Base-by-base conservation (phyloP, 2,329 filamentous ascomycete genomes). In the Sarocladium kiliense region DNA sequence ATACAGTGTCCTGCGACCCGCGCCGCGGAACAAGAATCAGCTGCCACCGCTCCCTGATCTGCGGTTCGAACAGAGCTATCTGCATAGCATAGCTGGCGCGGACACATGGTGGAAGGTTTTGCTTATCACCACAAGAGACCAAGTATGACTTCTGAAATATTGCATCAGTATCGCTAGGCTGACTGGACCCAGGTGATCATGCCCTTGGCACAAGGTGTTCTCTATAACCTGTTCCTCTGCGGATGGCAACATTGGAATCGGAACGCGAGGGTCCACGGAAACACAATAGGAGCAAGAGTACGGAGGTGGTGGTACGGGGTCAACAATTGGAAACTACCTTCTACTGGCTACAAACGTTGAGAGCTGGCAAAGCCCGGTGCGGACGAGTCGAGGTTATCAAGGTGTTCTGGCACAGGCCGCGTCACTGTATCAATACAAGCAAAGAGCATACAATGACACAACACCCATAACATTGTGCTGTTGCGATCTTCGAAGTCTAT, bases 31-130 rank as follows among this genome's bases (percentile, higher is more conserved):
- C 47, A 53, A 53, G 36, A 69, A 72, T 34, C 69, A 73, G 39
- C 74, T 86, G 55, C 82, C 80, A 27, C 82, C 84, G 9, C 81
- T 97, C 66, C 91, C 92, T 3, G 94, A 99, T 74, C 77, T 99
- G 61, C 84, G 94, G 42, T 97, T 97, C 73, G 94, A 99, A 75
- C 94, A 99, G 80, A 97, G 92, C 78, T 99, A 99, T 71, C 81
- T 99, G 55, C 87, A 89, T 64, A 96, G 91, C 73, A 88, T 99
- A 63, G 82, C 87, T 60, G 79, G 84, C 55, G 91, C 91, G 34
- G 83, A 94, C 61, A 85, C 84, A 23, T 92, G 86, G 85, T 86
- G 88, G 75, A 84, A 84, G 68, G 82, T 99, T 30, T 79, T 82
- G 7, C 88, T 87, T 75, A 93, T 99, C 62, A 99, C 94, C 18